Conservation (phyloP, 73 alveolate genomes). For the Stentor roeselii region DNA sequence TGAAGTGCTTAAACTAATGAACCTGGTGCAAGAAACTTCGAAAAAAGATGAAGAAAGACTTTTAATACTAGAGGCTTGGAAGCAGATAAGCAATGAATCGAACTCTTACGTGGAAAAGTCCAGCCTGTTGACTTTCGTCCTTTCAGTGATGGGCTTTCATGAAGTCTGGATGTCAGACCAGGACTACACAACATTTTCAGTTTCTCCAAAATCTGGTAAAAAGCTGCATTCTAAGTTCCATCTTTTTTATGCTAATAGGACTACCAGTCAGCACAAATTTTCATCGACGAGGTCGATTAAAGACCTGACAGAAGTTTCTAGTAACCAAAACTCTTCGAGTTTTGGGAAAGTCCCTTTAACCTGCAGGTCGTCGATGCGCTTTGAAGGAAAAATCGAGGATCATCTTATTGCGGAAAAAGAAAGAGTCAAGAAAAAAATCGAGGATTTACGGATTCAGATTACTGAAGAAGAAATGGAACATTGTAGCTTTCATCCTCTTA, state of each 20-base stretch:
- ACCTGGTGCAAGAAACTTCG: neutral
- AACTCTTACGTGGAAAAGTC: neutral
- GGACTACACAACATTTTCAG: neutral
- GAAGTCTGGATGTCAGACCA: neutral
- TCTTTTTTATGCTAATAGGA: neutral
- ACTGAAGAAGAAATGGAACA: neutral
- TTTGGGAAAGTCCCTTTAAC: too few relatives aligned
- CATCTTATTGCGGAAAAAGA: neutral
- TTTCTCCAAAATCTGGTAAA: neutral
- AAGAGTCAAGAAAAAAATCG: neutral
- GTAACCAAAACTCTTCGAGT: neutral
- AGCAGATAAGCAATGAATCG: neutral
- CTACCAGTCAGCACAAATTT: neutral
- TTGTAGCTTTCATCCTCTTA: neutral
- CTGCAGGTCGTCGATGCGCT: neutral
- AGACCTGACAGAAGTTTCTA: neutral
- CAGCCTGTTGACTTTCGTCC: neutral
- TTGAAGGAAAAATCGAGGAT: neutral
- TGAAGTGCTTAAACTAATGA: constrained; percentile 11
- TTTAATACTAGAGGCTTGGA: constrained; percentile 15
- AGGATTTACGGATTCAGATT: neutral
- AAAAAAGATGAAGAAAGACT: constrained; percentile 1
- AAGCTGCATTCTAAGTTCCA: neutral
- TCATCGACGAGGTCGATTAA: neutral
- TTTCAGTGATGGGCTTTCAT: constrained; percentile 8